Evolutionary conservation across 805 yeast genomes (phyloP).

Genomic region (Isabelozyma gotoi): DNA sequence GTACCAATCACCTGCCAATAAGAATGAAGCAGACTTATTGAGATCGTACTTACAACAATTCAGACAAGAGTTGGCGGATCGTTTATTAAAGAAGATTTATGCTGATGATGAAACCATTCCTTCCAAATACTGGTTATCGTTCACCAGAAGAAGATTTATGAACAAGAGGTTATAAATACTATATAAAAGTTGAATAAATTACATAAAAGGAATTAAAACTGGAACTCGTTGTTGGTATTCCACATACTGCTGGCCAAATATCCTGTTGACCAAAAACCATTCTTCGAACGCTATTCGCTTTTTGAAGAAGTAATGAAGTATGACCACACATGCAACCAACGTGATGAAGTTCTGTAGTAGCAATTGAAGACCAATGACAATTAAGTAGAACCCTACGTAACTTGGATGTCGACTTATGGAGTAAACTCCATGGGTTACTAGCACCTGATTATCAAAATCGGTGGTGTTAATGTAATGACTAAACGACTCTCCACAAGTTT

Average conservation of each 20-base stretch:
- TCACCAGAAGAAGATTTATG: slow-evolving; percentile 94
- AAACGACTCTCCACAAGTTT: slow-evolving; percentile 34
- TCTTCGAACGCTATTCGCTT: slow-evolving; percentile 36
- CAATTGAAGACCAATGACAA: slow-evolving; percentile 31
- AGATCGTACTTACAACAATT: slow-evolving; percentile 85
- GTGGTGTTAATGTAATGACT: slow-evolving; percentile 29
- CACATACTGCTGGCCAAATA: slow-evolving; percentile 27
- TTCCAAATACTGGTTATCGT: slow-evolving; percentile 93
- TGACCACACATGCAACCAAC: slow-evolving; percentile 11
- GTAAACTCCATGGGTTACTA: slow-evolving; percentile 36
- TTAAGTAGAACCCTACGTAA: slow-evolving; percentile 36
- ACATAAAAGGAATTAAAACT: slow-evolving; percentile 29
- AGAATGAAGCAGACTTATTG: slow-evolving; percentile 74
- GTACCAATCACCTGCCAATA: slow-evolving; percentile 69
- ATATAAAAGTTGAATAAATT: not conserved
- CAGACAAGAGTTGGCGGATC: slow-evolving; percentile 86
- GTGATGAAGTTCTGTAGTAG: slow-evolving; percentile 21
- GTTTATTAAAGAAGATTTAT: slow-evolving; percentile 76
- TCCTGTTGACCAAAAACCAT: slow-evolving; percentile 21
- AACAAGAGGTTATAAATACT: slow-evolving; percentile 65
- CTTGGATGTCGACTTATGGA: slow-evolving; percentile 34
- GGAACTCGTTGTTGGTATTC: slow-evolving; percentile 21
- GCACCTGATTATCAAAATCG: slow-evolving; percentile 6
- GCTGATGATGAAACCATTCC: slow-evolving; percentile 59
- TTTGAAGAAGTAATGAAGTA: slow-evolving; percentile 25